Base-by-base conservation (phyloP, 1,284 basidiomycete species). In the Ceratobasidium sp. region DNA sequence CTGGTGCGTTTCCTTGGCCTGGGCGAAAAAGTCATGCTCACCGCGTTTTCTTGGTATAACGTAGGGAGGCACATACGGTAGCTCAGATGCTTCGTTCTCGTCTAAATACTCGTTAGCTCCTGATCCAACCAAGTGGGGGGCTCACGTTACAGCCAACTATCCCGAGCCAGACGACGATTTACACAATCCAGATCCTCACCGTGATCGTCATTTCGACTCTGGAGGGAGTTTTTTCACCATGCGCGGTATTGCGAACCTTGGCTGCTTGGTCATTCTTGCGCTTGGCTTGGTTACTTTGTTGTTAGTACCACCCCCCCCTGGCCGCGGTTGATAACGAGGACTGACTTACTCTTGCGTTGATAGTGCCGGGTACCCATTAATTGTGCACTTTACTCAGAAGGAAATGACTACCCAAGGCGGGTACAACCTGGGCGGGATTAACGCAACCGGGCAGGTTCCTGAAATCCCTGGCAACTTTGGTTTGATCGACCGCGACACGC, bases 401-500 rank as follows among this genome's bases (percentile, higher is more conserved):
- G 28, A 40, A 7, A 70, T 33, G 10, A 59, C 61, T 46, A 67
- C 56, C 46, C 54, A 33, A 20, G 73, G 73, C 1, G 73, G 69
- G n/a, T 65, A 78, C 50, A 71, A 70, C 38, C 50, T 75, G 73
- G 73, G 73, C 4, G 77, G 80, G 64, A 87, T 94, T 80, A 94
- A 94, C 83, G 86, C 83, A 0, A 92, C 91, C 0, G 93, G 92
- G 2, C 90, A 91, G 83, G 84, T 85, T 15, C 81, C 85, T 26
- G 81, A 81, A 57, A 84, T 84, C 15, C 87, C 91, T 70, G 85
- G 88, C 77, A 87, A 93, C 84, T 91, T 91, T 0, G 83, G 86
- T 10, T 84, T 93, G 57, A 89, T 95, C 81, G 94, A 96, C 84
- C 77, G 83, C 3, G 90, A 90, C 17, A 96, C 94, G 0, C 94